phyloP scores from a whole-genome alignment of 345 rosid genomes.

The Citrus inodora region DNA sequence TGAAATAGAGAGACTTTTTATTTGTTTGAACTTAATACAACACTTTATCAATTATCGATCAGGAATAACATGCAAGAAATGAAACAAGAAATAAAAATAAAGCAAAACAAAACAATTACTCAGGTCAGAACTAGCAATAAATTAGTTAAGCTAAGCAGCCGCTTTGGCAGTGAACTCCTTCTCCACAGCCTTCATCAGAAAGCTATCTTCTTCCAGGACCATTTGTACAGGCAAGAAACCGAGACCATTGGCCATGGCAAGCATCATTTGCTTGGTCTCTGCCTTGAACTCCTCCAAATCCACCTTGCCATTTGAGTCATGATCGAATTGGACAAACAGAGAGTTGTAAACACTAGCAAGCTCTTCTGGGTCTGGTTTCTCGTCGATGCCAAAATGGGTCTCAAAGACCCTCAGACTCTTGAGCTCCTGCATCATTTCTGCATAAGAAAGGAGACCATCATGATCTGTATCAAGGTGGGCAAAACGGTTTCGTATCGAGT shows the following conservation, averaged over 20 bases:
- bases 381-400: conserved; percentile 37
- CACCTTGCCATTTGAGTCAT: conserved; percentile 33
- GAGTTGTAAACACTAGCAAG: conserved; percentile 23
- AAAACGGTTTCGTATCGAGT: conserved; percentile 21
- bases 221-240: conserved; percentile 50
- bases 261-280: conserved; percentile 44
- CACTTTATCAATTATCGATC: not conserved
- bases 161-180: conserved; percentile 24
- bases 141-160: conserved; percentile 13
- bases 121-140: not conserved
- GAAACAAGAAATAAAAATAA: too few species aligned
- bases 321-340: conserved; percentile 34
- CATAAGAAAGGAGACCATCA: conserved; percentile 40
- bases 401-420: conserved; percentile 39
- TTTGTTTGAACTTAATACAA: not conserved
- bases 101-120: not conserved
- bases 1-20: not conserved
- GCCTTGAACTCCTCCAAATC: conserved; percentile 47
- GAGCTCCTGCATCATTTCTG: conserved; percentile 42
- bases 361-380: conserved; percentile 26
- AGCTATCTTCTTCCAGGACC: conserved; percentile 46
- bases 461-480: conserved; percentile 28
- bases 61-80: not conserved
- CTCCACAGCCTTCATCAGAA: conserved; percentile 47
- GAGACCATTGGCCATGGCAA: conserved; percentile 46